Percentiles rank a stretch among this genome's conserved stretches.
Evolutionary conservation across 768 basidiomycete genomes (phyloP).

Genomic region (Leucosporidium creatinivorum): DNA sequence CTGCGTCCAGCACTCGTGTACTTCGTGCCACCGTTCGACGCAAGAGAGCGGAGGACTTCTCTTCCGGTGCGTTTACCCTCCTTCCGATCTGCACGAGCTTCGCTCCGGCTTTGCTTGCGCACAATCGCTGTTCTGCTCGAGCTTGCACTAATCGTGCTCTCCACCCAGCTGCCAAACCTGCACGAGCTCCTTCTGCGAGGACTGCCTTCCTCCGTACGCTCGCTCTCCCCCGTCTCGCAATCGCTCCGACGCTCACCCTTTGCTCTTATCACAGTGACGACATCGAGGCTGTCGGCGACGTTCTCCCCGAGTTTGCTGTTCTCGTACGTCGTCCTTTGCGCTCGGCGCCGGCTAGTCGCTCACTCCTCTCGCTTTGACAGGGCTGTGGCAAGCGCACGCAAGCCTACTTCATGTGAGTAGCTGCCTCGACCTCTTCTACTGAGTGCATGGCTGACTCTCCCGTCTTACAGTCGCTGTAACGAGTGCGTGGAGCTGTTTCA

Average conservation of each 20-base stretch:
- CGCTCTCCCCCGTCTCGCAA: neutral
- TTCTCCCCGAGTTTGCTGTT: constrained; percentile 50
- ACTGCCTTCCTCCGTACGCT: neutral
- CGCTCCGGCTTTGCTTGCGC: too few relatives aligned
- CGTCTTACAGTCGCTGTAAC: neutral
- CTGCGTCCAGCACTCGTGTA: constrained; percentile 43
- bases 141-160: neutral
- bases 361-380: too few relatives aligned
- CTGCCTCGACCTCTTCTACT: neutral
- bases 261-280: constrained; percentile 41
- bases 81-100: too few relatives aligned
- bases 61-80: constrained; percentile 47
- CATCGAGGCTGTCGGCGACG: constrained; percentile 52
- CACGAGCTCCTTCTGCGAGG: constrained; percentile 54
- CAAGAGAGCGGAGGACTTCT: constrained; percentile 53
- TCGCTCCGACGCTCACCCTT: neutral
- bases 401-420: constrained; percentile 12
- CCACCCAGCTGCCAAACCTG: constrained; percentile 56
- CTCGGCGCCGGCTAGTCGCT: too few relatives aligned
- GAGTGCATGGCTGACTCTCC: neutral
- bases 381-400: constrained; percentile 1
- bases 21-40: constrained; percentile 47
- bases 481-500: constrained; percentile 3
- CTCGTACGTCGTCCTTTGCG: neutral
- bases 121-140: too few relatives aligned